Evolutionary conservation across 75 land plant species (phyloP), one percentile per base, ranked within the genome.

Genomic region (Cryptomeria japonica): DNA sequence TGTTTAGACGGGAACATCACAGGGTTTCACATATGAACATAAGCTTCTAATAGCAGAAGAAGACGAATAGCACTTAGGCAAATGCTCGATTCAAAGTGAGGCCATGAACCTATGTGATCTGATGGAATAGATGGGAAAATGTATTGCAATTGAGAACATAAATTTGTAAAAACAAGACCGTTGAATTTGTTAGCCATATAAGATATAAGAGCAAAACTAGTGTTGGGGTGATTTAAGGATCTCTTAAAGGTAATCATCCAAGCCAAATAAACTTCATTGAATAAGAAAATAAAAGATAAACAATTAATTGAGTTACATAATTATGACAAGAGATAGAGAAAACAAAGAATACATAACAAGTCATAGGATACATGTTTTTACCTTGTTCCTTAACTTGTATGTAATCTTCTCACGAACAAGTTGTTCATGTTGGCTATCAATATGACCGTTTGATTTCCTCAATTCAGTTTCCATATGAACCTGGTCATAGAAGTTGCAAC

Each of bases 381-480:
- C 77, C 77, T 73, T 73, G 15, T 34, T 73, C 13, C 38, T 34
- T 34, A 73, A 31, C 14, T 73, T 73, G 77, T 73, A 73, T 34
- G 77, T 73, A 73, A 73, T 73, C 77, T 73, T 73, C 77, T 73
- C 77, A 32, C 37, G 77, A 73, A 73, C 32, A 34, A 73, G 37
- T 73, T 73, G 77, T 34, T 73, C 77, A 12, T 73, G 77, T 73
- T 13, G 77, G 37, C 37, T 73, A 73, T 31, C 77, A 11, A 32
- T 14, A 32, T 73, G 34, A 11, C 37, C 77, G 34, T 73, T 73
- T 32, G 77, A 34, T 12, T 11, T 34, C 37, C 37, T 31, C 77
- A 73, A 73, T 73, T 73, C 77, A 34, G 77, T 37, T 73, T 73
- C 77, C 34, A 73, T 73, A 73, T 73, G 77, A 31, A 73, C 77